Evolutionary conservation across 2,329 filamentous ascomycete genomes (phyloP).

Genomic region (Pseudocercospora fuligena): DNA sequence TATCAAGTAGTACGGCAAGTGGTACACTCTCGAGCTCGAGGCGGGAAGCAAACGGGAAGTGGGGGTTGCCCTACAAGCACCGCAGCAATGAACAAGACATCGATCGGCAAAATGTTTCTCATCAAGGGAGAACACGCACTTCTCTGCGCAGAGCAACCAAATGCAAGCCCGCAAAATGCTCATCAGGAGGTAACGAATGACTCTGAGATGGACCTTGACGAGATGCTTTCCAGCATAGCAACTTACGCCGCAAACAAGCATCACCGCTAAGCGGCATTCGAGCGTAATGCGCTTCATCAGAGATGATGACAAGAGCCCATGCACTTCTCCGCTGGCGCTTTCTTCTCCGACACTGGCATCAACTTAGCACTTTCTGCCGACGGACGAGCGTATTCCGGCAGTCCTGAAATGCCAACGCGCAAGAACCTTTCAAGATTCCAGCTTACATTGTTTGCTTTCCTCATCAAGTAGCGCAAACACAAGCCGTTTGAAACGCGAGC

Average conservation of each 20-base stretch:
- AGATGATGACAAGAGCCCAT: not conserved
- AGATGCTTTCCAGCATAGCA: slow-evolving; percentile 36
- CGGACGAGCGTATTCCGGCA: not conserved
- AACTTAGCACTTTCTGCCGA: not conserved
- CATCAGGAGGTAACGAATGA: not conserved
- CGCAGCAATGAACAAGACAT: not conserved
- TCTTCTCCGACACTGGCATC: not conserved
- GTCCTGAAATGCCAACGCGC: not conserved
- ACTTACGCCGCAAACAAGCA: slow-evolving; percentile 22
- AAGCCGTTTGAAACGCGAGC: not conserved
- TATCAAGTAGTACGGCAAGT: not conserved
- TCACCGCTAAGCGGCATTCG: not conserved
- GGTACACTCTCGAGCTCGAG: not conserved
- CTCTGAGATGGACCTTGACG: slow-evolving; percentile 35
- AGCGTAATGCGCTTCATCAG: not conserved
- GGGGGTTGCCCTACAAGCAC: not conserved
- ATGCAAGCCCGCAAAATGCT: not conserved
- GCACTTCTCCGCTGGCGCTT: not conserved
- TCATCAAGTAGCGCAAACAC: not conserved
- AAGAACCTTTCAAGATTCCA: not conserved
- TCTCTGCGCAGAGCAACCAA: not conserved
- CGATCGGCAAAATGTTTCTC: not conserved
- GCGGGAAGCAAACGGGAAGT: not conserved
- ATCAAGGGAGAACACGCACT: not conserved
- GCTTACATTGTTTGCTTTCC: not conserved